Evolutionary conservation across 257 asterid species (phyloP).

Genomic region (Cruciata laevipes): DNA sequence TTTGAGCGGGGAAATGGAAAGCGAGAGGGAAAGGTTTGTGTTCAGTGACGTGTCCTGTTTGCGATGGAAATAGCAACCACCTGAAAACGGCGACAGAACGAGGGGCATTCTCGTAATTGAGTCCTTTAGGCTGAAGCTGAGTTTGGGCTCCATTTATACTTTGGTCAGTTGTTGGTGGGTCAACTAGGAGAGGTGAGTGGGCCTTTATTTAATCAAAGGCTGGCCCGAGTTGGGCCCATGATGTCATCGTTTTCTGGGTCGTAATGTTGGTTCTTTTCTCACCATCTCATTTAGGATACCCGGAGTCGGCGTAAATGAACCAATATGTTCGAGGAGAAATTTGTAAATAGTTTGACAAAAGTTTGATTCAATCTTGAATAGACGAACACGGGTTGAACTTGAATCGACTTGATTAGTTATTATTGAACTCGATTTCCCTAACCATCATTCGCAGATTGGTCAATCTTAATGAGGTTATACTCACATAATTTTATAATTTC

Average conservation of each 20-base stretch:
- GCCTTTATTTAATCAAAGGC: conserved; percentile 17
- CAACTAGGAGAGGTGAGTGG: conserved; percentile 19
- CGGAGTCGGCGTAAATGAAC: too few relatives aligned
- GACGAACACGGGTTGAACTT: too few relatives aligned
- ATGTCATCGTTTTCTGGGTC: not conserved
- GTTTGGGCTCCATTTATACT: conserved; percentile 30
- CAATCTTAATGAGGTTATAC: too few relatives aligned
- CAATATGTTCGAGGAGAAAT: too few relatives aligned
- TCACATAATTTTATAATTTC: too few relatives aligned
- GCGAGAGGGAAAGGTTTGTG: conserved; percentile 22
- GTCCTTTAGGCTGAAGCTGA: not conserved
- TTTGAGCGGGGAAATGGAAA: conserved; percentile 29
- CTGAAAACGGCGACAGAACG: not conserved
- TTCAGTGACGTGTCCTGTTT: not conserved
- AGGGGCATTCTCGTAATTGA: conserved; percentile 20
- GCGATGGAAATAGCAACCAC: not conserved
- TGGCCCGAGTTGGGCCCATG: conserved; percentile 21
- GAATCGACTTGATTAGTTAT: too few relatives aligned
- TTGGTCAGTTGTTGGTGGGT: conserved; percentile 29
- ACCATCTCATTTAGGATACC: not conserved
- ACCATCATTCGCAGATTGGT: too few relatives aligned
- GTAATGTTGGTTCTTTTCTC: not conserved
- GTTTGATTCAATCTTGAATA: too few relatives aligned
- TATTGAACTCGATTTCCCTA: too few relatives aligned
- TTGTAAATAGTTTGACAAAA: too few relatives aligned